A percentile compares a stretch with the other conserved stretches of the same genome.
phyloP scores from a whole-genome alignment of 169 alveolate species.

The Eimeria sp. region DNA sequence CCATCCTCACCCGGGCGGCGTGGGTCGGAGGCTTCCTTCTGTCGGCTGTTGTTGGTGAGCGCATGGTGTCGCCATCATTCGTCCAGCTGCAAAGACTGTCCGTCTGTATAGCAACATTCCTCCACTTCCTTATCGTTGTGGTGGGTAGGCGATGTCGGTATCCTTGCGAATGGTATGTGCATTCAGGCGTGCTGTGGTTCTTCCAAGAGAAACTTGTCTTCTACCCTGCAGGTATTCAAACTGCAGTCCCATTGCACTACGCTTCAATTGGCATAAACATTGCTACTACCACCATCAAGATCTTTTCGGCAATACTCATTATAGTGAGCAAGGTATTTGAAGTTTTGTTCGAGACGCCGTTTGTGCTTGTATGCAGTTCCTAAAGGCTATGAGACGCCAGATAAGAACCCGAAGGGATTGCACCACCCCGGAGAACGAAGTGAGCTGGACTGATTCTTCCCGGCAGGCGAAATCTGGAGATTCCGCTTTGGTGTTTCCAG shows the following conservation, averaged over 20 bases:
- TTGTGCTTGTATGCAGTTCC: conserved; percentile 48
- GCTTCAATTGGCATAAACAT: neutral
- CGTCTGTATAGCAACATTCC: neutral
- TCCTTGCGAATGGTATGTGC: neutral
- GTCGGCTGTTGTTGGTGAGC: conserved; percentile 51
- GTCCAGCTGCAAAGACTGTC: neutral
- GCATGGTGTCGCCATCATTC: too few relatives aligned
- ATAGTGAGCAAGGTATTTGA: neutral
- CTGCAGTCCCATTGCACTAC: neutral
- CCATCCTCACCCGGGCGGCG: conserved; percentile 78
- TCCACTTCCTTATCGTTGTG: neutral
- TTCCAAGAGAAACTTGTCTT: conserved; percentile 80
- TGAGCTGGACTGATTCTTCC: neutral
- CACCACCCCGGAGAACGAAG: conserved; percentile 65
- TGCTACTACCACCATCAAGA: neutral
- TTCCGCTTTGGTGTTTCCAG: neutral
- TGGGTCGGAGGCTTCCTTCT: conserved; percentile 80
- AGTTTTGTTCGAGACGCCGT: neutral
- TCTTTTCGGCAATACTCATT: neutral
- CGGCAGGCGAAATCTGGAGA: neutral
- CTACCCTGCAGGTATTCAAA: conserved; percentile 58
- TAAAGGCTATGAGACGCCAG: conserved; percentile 55
- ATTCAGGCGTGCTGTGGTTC: conserved; percentile 69
- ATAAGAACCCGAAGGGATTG: conserved; percentile 48
- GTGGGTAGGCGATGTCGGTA: neutral